Evolutionary conservation across 139 green algal species (phyloP), one percentile per base, ranked within the genome.

Genomic region (Marvania coccoides): DNA sequence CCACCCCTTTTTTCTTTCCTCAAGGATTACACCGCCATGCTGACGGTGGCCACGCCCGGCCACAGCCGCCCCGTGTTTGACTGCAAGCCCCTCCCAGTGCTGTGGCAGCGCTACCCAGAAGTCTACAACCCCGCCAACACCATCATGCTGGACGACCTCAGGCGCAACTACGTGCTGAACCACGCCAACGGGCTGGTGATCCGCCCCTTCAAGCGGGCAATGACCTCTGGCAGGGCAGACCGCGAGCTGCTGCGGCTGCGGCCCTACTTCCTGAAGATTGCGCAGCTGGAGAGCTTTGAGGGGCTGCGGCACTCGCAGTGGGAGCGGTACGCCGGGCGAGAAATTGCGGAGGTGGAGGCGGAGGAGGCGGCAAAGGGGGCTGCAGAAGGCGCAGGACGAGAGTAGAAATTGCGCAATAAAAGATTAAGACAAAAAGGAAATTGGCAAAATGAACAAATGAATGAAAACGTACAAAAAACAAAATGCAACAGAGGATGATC

Each of bases 71-170:
- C 30, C 13, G 71, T 96, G 38, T 95, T 97, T 80, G 88, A 98
- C 71, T 97, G 91, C 88, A 98, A 98, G 76, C 93, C 93, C 2
- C 78, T 98, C 46, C 72, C 66, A 3, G 85, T 95, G 36, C 71
- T 96, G 4, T 96, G 89, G 88, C 65, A 39, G 3, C 85, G 89
- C 69, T 90, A 87, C 57, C 77, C 80, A 1, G 74, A 73, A 3
- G 39, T 79, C 7, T 92, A 90, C 69, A 77, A 38, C 6, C 46
- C 46, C 3, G 42, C 73, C 58, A 97, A 97, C 78, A 97, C 90
- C 2, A 87, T 98, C 62, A 98, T 98, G 93, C 83, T 98, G 48
- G 93, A 98, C 66, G 91, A 97, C 76, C 76, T 97, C 7, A 75
- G 83, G 47, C 74, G 91, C 29, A 98, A 98, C 76, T 98, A 91